These are phyloP conservation scores for Glycine tomentella DNA, from an alignment of 306 rosid genomes.

Conservation along the genomic window DNA sequence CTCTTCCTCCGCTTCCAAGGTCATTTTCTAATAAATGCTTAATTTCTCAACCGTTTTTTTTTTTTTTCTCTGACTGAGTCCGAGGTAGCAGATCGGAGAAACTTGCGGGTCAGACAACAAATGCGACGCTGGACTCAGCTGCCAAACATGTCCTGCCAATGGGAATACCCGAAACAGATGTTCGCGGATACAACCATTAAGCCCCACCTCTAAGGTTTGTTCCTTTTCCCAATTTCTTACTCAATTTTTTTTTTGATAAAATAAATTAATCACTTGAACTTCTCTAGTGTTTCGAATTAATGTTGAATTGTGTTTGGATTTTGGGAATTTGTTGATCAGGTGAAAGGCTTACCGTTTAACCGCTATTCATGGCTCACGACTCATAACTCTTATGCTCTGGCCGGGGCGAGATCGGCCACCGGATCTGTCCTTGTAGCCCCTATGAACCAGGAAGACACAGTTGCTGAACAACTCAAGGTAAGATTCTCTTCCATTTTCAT, in stretches of 20 bases:
- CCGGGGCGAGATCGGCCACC: constrained; percentile 69
- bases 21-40: constrained; percentile 13
- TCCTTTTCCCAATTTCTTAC: constrained; percentile 10
- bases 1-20: constrained; percentile 67
- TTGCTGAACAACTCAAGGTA: constrained; percentile 78
- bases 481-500: constrained; percentile 32
- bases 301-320: not conserved
- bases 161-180: constrained; percentile 96
- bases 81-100: constrained; percentile 85
- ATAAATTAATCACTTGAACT: no score
- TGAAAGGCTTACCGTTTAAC: constrained; percentile 78
- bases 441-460: constrained; percentile 83
- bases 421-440: constrained; percentile 67
- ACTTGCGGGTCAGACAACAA: constrained; percentile 67
- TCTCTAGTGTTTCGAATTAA: not conserved
- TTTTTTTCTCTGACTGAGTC: constrained; percentile 24
- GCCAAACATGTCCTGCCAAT: constrained; percentile 77
- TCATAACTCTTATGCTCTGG: constrained; percentile 81
- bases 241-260: no score
- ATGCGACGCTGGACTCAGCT: constrained; percentile 76
- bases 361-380: constrained; percentile 94
- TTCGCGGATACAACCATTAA: constrained; percentile 65
- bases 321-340: constrained; percentile 47
- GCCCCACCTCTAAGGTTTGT: constrained; percentile 70
- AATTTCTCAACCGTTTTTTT: not conserved